phyloP scores from a whole-genome alignment of 1,284 basidiomycete genomes.

The Cryptococcus sp. region DNA sequence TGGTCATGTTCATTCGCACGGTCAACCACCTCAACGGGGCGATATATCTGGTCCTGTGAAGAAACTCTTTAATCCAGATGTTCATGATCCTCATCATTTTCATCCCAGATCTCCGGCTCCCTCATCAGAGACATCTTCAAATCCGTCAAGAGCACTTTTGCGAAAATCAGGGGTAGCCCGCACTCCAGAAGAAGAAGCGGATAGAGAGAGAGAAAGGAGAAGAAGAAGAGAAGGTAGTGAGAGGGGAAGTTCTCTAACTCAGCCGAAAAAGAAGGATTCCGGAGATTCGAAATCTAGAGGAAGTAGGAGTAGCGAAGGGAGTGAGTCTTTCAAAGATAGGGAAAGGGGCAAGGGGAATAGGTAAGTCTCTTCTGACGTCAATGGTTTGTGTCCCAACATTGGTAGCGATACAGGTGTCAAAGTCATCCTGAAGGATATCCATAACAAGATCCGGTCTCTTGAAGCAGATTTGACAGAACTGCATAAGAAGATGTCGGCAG shows the following conservation, averaged over 20 bases:
- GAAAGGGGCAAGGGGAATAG: constrained; percentile 42
- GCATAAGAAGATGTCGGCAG: constrained; percentile 42
- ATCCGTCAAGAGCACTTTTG: constrained; percentile 2
- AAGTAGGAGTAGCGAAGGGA: constrained; percentile 32
- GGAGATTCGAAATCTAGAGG: constrained; percentile 8
- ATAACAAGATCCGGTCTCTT: constrained; percentile 44
- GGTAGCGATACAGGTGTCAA: constrained; percentile 48
- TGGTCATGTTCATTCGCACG: no score
- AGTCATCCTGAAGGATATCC: constrained; percentile 41
- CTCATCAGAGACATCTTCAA: constrained; percentile 3
- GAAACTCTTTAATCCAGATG: constrained; percentile 52
- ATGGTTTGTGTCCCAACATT: no score
- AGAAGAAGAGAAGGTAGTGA: constrained; percentile 46
- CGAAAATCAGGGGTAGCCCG: constrained; percentile 12
- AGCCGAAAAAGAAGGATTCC: constrained; percentile 5
- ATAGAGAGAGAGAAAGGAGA: constrained; percentile 43
- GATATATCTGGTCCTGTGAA: constrained; percentile 8
- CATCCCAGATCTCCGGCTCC: constrained; percentile 7
- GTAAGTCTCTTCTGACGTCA: constrained; percentile 17
- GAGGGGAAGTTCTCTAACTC: constrained; percentile 19
- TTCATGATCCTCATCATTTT: constrained; percentile 52
- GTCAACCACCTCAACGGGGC: no score
- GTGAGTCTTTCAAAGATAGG: constrained; percentile 47
- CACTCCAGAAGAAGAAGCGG: constrained; percentile 41
- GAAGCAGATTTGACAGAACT: constrained; percentile 46